Conservation (phyloP, 2,329 filamentous ascomycete species). For the Dryadomyces quercivorus region DNA sequence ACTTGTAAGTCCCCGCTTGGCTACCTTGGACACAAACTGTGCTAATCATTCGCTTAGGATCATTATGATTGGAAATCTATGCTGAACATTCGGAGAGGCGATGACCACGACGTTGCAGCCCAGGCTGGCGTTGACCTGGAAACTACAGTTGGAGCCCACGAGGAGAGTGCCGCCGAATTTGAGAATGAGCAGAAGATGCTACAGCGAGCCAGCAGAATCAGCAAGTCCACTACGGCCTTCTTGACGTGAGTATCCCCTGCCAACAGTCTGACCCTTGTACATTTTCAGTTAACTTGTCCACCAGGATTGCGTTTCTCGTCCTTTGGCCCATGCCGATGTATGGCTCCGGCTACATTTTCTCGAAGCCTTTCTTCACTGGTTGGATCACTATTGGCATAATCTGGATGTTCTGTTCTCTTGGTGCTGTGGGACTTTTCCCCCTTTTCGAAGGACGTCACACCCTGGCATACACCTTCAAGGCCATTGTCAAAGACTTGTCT, state of each 20-base stretch:
- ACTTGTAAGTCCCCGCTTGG: constrained; percentile 13
- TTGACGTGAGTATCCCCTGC: constrained; percentile 17
- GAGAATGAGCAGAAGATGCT: constrained; percentile 27
- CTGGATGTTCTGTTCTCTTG: constrained; percentile 63
- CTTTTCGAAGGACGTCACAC: constrained; percentile 66
- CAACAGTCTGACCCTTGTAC: not conserved
- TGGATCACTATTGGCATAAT: constrained; percentile 68
- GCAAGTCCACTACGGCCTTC: constrained; percentile 19
- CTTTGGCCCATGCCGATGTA: constrained; percentile 94
- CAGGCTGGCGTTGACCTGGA: constrained; percentile 55
- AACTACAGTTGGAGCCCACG: constrained; percentile 36
- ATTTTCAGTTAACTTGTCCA: constrained; percentile 1
- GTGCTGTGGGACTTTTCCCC: constrained; percentile 70
- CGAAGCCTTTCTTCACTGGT: constrained; percentile 69
- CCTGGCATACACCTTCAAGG: constrained; percentile 45
- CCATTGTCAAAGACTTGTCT: constrained; percentile 49
- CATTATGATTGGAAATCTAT: constrained; percentile 83
- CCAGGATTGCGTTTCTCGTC: constrained; percentile 58
- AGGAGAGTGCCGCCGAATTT: constrained; percentile 23
- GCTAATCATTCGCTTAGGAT: constrained; percentile 26
- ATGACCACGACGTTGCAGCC: constrained; percentile 61
- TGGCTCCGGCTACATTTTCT: constrained; percentile 69
- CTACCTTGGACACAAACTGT: not conserved
- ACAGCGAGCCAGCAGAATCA: constrained; percentile 20
- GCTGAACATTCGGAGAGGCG: constrained; percentile 63